Conservation (phyloP, 345 rosid genomes). For the Chamaenerion angustifolium region DNA sequence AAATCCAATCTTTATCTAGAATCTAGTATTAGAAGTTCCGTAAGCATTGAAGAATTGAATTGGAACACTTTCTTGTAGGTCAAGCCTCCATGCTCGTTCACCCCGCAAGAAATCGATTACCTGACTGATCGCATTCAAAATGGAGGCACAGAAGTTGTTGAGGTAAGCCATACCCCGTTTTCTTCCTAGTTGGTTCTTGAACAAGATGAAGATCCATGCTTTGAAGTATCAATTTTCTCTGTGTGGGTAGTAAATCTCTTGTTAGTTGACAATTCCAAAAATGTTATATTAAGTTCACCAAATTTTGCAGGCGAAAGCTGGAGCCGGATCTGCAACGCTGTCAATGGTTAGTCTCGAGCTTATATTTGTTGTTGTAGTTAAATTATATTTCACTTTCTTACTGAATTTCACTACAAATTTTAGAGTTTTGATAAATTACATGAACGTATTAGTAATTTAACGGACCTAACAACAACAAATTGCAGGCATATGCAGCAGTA, state of each 20-base stretch:
- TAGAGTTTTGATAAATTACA: too few relatives aligned
- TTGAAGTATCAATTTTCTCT: too few relatives aligned
- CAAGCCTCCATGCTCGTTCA: conserved; percentile 73
- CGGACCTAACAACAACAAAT: too few relatives aligned
- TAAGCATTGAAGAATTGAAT: too few relatives aligned
- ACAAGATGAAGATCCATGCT: too few relatives aligned
- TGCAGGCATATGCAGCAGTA: conserved; percentile 94
- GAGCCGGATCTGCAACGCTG: conserved; percentile 89
- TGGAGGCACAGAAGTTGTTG: conserved; percentile 88
- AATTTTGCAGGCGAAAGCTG: conserved; percentile 83
- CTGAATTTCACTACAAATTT: background rate
- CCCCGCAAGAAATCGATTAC: conserved; percentile 65
- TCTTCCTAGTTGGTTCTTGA: too few relatives aligned
- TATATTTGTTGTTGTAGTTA: too few relatives aligned
- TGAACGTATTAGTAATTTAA: too few relatives aligned
- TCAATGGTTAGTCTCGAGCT: conserved; percentile 61
- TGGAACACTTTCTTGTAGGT: conserved; percentile 27
- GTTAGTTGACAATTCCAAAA: background rate
- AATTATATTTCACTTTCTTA: background rate
- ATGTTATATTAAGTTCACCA: background rate
- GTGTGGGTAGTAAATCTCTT: too few relatives aligned
- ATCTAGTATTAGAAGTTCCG: too few relatives aligned
- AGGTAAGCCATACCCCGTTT: conserved; percentile 3
- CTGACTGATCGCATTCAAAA: conserved; percentile 90
- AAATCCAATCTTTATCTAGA: too few relatives aligned